Conservation (phyloP, 2,329 filamentous ascomycete genomes). For the Thelonectria olida region DNA sequence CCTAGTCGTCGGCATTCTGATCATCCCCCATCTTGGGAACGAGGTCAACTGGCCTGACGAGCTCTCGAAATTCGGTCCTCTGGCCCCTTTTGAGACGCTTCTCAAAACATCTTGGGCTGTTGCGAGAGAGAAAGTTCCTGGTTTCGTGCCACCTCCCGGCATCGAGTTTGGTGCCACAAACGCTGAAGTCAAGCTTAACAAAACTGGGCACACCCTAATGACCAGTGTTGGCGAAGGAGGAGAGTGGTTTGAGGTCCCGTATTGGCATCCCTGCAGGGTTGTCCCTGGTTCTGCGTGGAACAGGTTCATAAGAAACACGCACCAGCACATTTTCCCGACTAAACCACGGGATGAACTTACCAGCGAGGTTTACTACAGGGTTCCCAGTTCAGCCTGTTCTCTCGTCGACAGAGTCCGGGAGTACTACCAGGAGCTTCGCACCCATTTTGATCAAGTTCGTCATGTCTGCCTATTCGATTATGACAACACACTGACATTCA, state of each 20-base stretch:
- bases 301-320: conserved; percentile 33
- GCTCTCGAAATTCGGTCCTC: not conserved
- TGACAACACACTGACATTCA: not conserved
- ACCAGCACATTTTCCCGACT: conserved; percentile 17
- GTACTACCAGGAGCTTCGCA: conserved; percentile 14
- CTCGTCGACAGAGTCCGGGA: conserved; percentile 2
- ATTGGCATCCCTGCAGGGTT: conserved; percentile 32
- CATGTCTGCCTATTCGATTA: not conserved
- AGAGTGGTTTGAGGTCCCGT: conserved; percentile 23
- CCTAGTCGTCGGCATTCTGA: conserved; percentile 31
- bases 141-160: conserved; percentile 11
- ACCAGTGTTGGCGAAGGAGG: conserved; percentile 22
- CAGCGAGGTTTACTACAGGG: conserved; percentile 3
- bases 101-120: conserved; percentile 28
- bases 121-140: conserved; percentile 15
- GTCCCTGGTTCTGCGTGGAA: conserved; percentile 38
- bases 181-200: conserved; percentile 29
- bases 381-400: conserved; percentile 21
- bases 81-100: conserved; percentile 19
- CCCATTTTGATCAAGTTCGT: conserved; percentile 17
- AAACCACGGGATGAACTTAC: not conserved
- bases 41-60: conserved; percentile 11
- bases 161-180: conserved; percentile 34
- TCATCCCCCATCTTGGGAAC: conserved; percentile 23
- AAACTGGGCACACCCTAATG: conserved; percentile 27